phyloP scores from a whole-genome alignment of 2,329 filamentous ascomycete species.

The Ambrosiella xylebori region DNA sequence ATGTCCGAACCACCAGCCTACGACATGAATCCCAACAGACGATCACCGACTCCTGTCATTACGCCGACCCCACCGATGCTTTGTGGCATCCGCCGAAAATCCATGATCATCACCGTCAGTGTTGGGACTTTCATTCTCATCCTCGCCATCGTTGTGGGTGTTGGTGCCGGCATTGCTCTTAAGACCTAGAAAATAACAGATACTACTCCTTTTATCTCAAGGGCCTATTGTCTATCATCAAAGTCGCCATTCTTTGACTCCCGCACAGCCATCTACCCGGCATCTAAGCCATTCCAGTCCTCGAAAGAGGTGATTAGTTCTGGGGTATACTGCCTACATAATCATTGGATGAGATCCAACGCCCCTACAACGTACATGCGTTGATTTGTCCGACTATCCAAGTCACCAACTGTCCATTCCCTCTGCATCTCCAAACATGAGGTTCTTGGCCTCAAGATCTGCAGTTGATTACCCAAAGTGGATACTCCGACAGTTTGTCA shows the following conservation, averaged over 20 bases:
- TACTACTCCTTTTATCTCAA: neutral
- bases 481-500: too few relatives aligned
- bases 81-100: constrained; percentile 15
- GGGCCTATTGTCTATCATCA: neutral
- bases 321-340: too few relatives aligned
- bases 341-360: too few relatives aligned
- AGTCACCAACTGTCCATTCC: too few relatives aligned
- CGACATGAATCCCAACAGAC: neutral
- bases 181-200: constrained; percentile 6
- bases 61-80: constrained; percentile 11
- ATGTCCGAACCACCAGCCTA: constrained; percentile 3
- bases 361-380: too few relatives aligned
- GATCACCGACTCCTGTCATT: neutral
- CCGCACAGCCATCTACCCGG: too few relatives aligned
- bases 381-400: too few relatives aligned
- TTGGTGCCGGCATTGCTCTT: constrained; percentile 16
- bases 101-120: constrained; percentile 15
- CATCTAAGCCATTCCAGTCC: too few relatives aligned
- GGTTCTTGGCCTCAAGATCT: too few relatives aligned
- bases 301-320: too few relatives aligned
- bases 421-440: too few relatives aligned
- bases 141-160: constrained; percentile 15
- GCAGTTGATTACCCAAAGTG: too few relatives aligned
- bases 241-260: neutral
- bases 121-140: constrained; percentile 14